Percentiles rank a stretch among this genome's conserved stretches.
These are phyloP conservation scores for Saksenaea oblongispora DNA, from an alignment of 371 early-diverging fungal species.

Conservation along the genomic window DNA sequence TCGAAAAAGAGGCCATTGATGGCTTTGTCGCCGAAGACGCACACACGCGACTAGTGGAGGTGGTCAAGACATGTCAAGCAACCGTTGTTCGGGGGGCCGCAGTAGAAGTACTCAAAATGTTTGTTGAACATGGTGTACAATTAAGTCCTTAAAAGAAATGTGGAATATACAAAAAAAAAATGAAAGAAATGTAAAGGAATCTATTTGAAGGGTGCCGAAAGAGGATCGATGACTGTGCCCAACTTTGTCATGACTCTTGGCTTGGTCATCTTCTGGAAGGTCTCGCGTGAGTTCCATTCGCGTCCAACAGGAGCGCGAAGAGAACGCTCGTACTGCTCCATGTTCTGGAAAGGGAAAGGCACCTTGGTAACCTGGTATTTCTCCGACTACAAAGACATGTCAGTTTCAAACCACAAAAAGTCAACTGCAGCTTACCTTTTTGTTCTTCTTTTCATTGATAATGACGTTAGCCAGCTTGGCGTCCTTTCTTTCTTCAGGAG, in stretches of 20 bases:
- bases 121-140: slow-evolving; percentile 49
- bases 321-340: slow-evolving; percentile 87
- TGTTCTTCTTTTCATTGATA: slow-evolving; percentile 84
- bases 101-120: slow-evolving; percentile 56
- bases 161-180: slow-evolving; percentile 4
- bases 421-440: slow-evolving; percentile 63
- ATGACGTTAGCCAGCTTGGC: slow-evolving; percentile 84
- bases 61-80: slow-evolving; percentile 48
- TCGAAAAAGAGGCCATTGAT: slow-evolving; percentile 28
- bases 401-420: too few relatives aligned
- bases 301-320: slow-evolving; percentile 87
- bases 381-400: slow-evolving; percentile 50
- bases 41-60: slow-evolving; percentile 32
- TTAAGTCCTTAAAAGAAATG: background rate
- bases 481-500: slow-evolving; percentile 74
- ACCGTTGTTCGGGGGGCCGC: slow-evolving; percentile 60
- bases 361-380: slow-evolving; percentile 74
- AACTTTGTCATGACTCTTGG: slow-evolving; percentile 85
- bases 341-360: slow-evolving; percentile 85
- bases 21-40: slow-evolving; percentile 32
- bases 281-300: slow-evolving; percentile 90
- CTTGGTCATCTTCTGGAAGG: slow-evolving; percentile 71
- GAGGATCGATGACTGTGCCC: slow-evolving; percentile 88
- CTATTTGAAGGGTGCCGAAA: slow-evolving; percentile 64
- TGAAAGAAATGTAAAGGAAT: slow-evolving; percentile 7